Percentiles rank a stretch among this genome's conserved stretches.
These are phyloP conservation scores for Leptographium galeiforme DNA, from an alignment of 2,329 filamentous ascomycete species.

Conservation along the genomic window DNA sequence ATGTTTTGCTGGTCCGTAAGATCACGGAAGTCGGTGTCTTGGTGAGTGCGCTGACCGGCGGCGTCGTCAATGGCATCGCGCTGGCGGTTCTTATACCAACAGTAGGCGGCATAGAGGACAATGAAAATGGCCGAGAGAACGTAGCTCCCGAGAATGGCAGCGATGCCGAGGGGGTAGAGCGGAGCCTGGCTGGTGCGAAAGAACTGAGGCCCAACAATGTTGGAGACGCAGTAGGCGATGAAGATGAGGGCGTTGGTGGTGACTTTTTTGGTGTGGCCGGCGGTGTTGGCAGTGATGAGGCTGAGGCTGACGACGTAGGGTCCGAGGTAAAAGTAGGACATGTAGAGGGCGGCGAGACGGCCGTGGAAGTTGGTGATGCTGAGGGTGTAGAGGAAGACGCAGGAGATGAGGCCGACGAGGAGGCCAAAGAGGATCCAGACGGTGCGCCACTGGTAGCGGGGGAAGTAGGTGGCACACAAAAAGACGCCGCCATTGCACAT, in stretches of 20 bases:
- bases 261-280: slow-evolving; percentile 49
- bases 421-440: slow-evolving; percentile 39
- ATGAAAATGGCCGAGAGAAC: not conserved
- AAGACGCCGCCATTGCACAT: slow-evolving; percentile 1
- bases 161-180: slow-evolving; percentile 15
- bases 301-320: not conserved
- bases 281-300: slow-evolving; percentile 34
- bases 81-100: not conserved
- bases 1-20: not conserved
- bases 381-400: slow-evolving; percentile 17
- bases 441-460: slow-evolving; percentile 23
- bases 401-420: slow-evolving; percentile 25
- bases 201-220: slow-evolving; percentile 50
- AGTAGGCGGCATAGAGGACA: not conserved
- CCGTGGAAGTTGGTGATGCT: not conserved
- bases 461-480: slow-evolving; percentile 10
- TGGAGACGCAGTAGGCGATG: slow-evolving; percentile 45
- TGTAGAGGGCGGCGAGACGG: not conserved
- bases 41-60: not conserved
- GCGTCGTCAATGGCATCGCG: not conserved
- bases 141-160: not conserved
- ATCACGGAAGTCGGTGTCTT: slow-evolving; percentile 1
- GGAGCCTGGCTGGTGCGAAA: slow-evolving; percentile 38
- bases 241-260: slow-evolving; percentile 48
- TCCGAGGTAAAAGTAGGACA: not conserved